Evolutionary conservation across 2,329 filamentous ascomycete genomes (phyloP).

Genomic region (Aureobasidium vineae): DNA sequence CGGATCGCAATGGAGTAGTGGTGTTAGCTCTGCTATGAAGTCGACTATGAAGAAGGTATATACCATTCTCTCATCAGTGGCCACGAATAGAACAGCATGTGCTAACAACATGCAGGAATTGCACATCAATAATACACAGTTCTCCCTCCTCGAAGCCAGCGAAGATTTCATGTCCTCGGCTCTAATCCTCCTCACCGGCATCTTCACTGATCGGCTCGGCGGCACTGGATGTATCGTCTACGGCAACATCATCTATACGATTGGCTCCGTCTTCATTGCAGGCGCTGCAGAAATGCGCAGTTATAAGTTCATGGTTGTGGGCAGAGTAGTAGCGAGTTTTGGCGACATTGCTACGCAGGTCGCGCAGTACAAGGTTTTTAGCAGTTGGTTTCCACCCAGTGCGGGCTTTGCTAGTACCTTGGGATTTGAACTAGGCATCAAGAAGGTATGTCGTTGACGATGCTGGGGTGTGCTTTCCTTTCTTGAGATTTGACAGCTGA

Average conservation of each 20-base stretch:
- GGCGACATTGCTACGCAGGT: constrained; percentile 65
- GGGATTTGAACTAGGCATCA: constrained; percentile 59
- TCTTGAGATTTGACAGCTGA: neutral
- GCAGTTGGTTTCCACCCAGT: constrained; percentile 62
- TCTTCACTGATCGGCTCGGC: constrained; percentile 59
- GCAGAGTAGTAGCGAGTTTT: constrained; percentile 55
- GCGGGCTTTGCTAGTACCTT: constrained; percentile 62
- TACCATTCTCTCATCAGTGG: neutral
- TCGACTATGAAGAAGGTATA: constrained; percentile 56
- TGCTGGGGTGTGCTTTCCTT: neutral
- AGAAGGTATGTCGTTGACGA: constrained; percentile 43
- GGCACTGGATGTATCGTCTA: constrained; percentile 58
- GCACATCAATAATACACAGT: constrained; percentile 60
- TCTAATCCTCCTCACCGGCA: constrained; percentile 55
- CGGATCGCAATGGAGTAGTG: constrained; percentile 60
- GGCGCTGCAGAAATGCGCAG: constrained; percentile 56
- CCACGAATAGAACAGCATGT: no score
- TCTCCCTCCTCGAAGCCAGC: constrained; percentile 58
- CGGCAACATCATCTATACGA: constrained; percentile 59
- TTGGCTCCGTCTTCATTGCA: constrained; percentile 60
- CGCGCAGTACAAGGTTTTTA: constrained; percentile 65
- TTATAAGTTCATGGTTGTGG: constrained; percentile 61
- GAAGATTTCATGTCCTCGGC: constrained; percentile 62
- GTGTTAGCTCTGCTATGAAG: constrained; percentile 61
- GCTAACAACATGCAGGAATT: constrained; percentile 42